A percentile compares a stretch with the other conserved stretches of the same genome.
These are phyloP conservation scores for Chaetomium globosum DNA, from an alignment of 2,329 filamentous ascomycete species.

Conservation along the genomic window DNA sequence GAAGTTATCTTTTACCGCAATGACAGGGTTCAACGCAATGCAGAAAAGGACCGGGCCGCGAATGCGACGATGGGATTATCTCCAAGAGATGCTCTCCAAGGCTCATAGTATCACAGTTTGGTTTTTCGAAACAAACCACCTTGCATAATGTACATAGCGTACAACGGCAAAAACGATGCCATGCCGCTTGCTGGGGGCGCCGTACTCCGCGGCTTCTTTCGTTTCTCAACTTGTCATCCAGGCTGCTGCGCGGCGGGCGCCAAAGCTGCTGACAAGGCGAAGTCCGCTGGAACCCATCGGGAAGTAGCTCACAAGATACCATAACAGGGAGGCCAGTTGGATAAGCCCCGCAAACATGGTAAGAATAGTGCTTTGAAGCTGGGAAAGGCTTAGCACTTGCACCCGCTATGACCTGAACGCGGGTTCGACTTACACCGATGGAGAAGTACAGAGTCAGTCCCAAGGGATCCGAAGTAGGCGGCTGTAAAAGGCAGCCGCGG, in stretches of 20 bases:
- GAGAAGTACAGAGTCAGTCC: slow-evolving; percentile 87
- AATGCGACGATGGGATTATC: neutral
- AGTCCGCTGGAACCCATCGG: slow-evolving; percentile 92
- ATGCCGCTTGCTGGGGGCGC: neutral
- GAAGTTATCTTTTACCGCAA: slow-evolving; percentile 13
- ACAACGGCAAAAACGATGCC: neutral
- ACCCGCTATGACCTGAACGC: neutral
- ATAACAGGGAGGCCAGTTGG: slow-evolving; percentile 79
- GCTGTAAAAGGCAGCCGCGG: slow-evolving; percentile 88
- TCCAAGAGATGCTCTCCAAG: neutral
- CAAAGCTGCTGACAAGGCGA: slow-evolving; percentile 82
- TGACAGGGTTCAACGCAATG: slow-evolving; percentile 6
- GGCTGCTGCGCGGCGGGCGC: slow-evolving; percentile 77
- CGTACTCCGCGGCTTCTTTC: neutral
- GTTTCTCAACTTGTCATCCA: slow-evolving; percentile 75
- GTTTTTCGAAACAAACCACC: neutral
- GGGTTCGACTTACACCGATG: slow-evolving; percentile 71
- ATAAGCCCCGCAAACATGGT: slow-evolving; percentile 82
- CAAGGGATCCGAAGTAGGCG: slow-evolving; percentile 92
- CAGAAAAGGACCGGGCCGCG: neutral
- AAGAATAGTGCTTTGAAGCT: slow-evolving; percentile 83
- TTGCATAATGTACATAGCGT: slow-evolving; percentile 14
- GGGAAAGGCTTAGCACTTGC: slow-evolving; percentile 33
- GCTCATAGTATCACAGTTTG: neutral
- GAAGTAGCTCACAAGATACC: slow-evolving; percentile 97